A percentile compares a stretch with the other conserved stretches of the same genome.
Evolutionary conservation across 257 asterid species (phyloP).

Genomic region (Capsicum rhomboideum): DNA sequence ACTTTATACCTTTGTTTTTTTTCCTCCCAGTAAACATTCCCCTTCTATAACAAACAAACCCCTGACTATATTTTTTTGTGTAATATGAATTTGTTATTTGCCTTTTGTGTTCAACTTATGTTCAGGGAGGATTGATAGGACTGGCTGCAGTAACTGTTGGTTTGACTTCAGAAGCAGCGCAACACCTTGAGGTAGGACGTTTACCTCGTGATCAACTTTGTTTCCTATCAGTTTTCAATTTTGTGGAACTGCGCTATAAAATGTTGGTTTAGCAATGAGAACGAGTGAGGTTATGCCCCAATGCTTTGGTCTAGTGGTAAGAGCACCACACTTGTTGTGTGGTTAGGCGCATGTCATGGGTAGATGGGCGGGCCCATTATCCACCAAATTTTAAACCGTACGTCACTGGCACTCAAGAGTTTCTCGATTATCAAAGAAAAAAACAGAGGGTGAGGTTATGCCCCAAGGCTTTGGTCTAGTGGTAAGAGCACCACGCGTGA

Average conservation of each 20-base stretch:
- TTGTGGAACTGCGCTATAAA: not conserved
- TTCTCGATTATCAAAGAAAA: not conserved
- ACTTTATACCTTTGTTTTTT: not conserved
- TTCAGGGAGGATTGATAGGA: constrained; percentile 95
- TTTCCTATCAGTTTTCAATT: not conserved
- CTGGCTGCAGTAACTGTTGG: constrained; percentile 97
- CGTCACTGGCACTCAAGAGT: not conserved
- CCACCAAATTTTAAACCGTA: not conserved
- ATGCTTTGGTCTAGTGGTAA: not conserved
- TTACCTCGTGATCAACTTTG: not conserved
- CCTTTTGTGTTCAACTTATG: constrained; percentile 19
- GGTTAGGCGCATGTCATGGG: not conserved
- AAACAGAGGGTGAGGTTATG: not conserved
- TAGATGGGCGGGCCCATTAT: not conserved
- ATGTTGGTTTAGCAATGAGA: not conserved
- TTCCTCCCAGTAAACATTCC: not conserved
- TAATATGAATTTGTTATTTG: not conserved
- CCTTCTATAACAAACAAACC: not conserved
- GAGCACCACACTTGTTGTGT: not conserved
- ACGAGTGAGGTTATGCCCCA: not conserved
- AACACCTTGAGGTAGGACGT: constrained; percentile 72
- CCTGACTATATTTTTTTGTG: not conserved
- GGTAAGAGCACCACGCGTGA: not conserved
- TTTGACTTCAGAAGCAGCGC: constrained; percentile 81
- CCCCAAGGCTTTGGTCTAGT: not conserved